Evolutionary conservation across 495 filamentous ascomycete species (phyloP).

Genomic region (Corynascus novoguineensis): DNA sequence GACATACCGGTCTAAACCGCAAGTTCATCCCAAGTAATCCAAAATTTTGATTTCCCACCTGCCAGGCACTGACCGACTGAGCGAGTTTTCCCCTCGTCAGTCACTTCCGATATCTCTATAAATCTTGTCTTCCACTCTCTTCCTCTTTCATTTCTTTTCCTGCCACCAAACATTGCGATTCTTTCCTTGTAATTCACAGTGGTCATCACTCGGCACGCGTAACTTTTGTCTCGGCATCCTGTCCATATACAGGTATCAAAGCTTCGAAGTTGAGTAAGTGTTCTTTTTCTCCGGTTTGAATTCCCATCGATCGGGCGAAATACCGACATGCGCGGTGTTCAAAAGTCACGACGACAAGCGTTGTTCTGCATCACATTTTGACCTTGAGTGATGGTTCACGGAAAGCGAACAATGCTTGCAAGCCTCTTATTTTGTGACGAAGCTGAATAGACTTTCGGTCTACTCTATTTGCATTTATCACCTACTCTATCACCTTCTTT

Average conservation of each 20-base stretch:
- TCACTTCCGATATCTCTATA: background rate
- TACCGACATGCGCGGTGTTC: background rate
- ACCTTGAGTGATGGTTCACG: background rate
- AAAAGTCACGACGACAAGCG: background rate
- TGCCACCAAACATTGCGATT: background rate
- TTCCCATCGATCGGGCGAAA: background rate
- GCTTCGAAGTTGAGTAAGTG: constrained; percentile 6
- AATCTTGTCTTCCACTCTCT: background rate
- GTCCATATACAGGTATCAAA: background rate
- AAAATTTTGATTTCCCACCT: background rate
- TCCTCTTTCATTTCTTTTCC: background rate
- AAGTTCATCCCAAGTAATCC: constrained; percentile 2
- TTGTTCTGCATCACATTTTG: background rate
- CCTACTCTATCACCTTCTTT: no score
- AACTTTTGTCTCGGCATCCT: background rate
- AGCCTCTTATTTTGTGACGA: background rate
- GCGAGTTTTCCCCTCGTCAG: background rate
- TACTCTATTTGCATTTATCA: background rate
- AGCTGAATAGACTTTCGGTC: no score
- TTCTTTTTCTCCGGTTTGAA: background rate
- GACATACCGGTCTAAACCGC: background rate
- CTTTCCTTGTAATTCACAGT: background rate
- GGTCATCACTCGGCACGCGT: constrained; percentile 3
- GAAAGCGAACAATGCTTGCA: background rate
- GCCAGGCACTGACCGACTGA: background rate